Base-by-base conservation (phyloP, 2,329 filamentous ascomycete species). In the Cryphonectria radicalis region DNA sequence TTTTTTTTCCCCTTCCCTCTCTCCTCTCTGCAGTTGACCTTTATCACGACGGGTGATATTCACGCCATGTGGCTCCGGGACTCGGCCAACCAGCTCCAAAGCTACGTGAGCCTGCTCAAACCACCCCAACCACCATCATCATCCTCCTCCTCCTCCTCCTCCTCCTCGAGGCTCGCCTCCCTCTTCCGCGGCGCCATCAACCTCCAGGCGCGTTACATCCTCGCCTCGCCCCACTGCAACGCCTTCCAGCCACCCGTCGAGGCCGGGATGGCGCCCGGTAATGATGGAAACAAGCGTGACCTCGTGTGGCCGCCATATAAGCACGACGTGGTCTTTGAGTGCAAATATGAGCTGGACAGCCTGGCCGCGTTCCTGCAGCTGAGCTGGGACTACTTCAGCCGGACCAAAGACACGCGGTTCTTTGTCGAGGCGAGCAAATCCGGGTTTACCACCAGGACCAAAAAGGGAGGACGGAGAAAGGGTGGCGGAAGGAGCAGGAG, bases 291-390 rank as follows among this genome's bases (percentile, higher is more conserved):
- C 70, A 17, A 37, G 4, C 63, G 63, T 17, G 75, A 77, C 67
- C 63, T 63, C 14, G 76, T 77, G 46, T 63, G 32, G 42, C 76
- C 76, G 13, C 59, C 70, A 1, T 91, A 92, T 74, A 90, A 92
- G 74, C 84, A 84, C 3, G 86, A 84, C 3, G 87, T 90, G 32
- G 92, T 94, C 5, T 95, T 93, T 76, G 93, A 95, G 79, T 95
- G 93, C 85, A 95, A 95, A 79, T 95, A 94, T 78, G 93, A 95
- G 81, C 87, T 95, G 50, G 93, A 95, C 81, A 93, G 91, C 7
- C 86, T 95, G 2, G 92, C 92, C 0, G 89, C 92, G 69, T 95
- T 95, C 78, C 84, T 95, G 28, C 88, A 90, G 25, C 84, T 95
- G 4, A 88, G 88, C 1, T 92, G 91, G 72, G 88, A 94, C 75